phyloP scores from a whole-genome alignment of 768 basidiomycete species.

The Phanerochaete carnosa region DNA sequence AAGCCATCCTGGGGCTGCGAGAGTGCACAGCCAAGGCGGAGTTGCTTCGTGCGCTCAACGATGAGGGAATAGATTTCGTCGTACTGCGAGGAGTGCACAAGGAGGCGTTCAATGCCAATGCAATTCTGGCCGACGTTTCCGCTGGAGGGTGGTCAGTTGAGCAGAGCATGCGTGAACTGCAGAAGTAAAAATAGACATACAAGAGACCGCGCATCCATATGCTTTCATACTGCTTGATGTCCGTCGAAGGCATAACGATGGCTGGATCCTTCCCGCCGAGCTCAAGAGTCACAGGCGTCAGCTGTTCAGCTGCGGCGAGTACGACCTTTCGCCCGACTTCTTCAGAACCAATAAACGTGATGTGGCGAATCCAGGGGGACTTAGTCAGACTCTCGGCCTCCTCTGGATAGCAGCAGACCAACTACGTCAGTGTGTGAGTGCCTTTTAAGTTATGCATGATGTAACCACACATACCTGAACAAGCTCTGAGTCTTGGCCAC shows the following conservation, averaged over 20 bases:
- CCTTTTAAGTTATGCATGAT: not conserved
- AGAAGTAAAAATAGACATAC: slow-evolving; percentile 43
- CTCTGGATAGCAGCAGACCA: slow-evolving; percentile 87
- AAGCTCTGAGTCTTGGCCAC: slow-evolving; percentile 80
- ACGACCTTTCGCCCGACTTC: slow-evolving; percentile 79
- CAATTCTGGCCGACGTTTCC: slow-evolving; percentile 96
- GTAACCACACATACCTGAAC: slow-evolving; percentile 61
- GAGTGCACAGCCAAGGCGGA: slow-evolving; percentile 80
- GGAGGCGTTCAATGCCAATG: slow-evolving; percentile 91
- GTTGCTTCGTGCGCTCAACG: slow-evolving; percentile 54
- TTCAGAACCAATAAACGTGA: slow-evolving; percentile 91
- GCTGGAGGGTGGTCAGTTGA: slow-evolving; percentile 36
- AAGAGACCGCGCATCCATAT: slow-evolving; percentile 90
- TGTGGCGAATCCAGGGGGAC: slow-evolving; percentile 82
- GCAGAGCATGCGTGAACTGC: not conserved
- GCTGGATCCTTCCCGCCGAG: slow-evolving; percentile 95
- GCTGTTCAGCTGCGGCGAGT: slow-evolving; percentile 74
- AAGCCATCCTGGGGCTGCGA: slow-evolving; percentile 64
- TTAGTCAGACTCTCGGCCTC: slow-evolving; percentile 79
- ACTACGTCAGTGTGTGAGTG: slow-evolving; percentile 29
- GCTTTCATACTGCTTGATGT: slow-evolving; percentile 76
- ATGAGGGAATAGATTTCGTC: slow-evolving; percentile 70
- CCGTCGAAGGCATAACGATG: slow-evolving; percentile 82
- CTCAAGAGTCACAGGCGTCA: slow-evolving; percentile 92
- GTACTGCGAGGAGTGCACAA: slow-evolving; percentile 79